Percentiles rank a stretch among this genome's conserved stretches.
Conservation (phyloP, 805 yeast species). For the Candida easanensis region DNA sequence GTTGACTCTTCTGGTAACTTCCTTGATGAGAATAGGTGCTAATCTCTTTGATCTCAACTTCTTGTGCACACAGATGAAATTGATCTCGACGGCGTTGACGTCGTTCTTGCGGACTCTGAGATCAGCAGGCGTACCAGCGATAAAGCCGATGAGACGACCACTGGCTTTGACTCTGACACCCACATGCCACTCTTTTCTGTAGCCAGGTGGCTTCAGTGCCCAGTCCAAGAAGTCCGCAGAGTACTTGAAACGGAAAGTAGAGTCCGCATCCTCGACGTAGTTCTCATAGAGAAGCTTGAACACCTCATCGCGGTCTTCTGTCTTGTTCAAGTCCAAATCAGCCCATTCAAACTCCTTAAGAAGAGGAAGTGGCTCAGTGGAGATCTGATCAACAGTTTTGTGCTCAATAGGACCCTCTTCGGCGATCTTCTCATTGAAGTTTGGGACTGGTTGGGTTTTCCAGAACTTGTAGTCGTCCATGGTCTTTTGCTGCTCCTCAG, state of each 20-base stretch:
- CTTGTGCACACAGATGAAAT: slow-evolving; percentile 92
- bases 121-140: slow-evolving; percentile 81
- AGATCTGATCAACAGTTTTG: slow-evolving; percentile 71
- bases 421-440: slow-evolving; percentile 62
- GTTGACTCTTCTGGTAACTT: slow-evolving; percentile 91
- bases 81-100: slow-evolving; percentile 78
- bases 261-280: slow-evolving; percentile 93
- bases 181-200: slow-evolving; percentile 83
- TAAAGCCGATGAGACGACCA: slow-evolving; percentile 83
- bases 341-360: slow-evolving; percentile 83
- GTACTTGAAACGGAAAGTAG: slow-evolving; percentile 88
- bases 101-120: slow-evolving; percentile 55
- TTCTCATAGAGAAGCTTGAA: slow-evolving; percentile 79
- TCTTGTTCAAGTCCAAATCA: slow-evolving; percentile 60
- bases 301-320: slow-evolving; percentile 68
- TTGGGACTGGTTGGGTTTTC: slow-evolving; percentile 95
- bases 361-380: slow-evolving; percentile 67
- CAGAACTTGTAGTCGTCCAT: slow-evolving; percentile 94
- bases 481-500: slow-evolving; percentile 58
- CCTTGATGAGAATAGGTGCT: slow-evolving; percentile 92
- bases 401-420: slow-evolving; percentile 81
- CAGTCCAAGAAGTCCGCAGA: slow-evolving; percentile 79
- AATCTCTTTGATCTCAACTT: slow-evolving; percentile 89
- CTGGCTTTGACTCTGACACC: slow-evolving; percentile 85
- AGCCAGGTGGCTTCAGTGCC: slow-evolving; percentile 95